These are phyloP conservation scores for Suhomyces vadensis DNA, from an alignment of 805 yeast species.

Conservation along the genomic window DNA sequence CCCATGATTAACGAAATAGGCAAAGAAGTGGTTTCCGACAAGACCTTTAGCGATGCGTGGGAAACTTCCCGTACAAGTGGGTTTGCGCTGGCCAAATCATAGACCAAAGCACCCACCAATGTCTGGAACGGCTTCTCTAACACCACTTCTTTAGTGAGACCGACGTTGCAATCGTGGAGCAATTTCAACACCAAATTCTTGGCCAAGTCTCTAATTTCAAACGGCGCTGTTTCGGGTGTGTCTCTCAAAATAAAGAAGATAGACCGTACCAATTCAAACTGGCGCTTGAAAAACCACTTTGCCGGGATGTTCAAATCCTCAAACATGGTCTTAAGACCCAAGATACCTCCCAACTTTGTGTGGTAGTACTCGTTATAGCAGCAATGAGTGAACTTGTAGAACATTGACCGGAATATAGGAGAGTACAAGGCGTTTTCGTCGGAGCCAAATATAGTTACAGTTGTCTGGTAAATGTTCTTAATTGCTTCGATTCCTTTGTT, in stretches of 20 bases:
- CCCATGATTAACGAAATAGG: conserved; percentile 74
- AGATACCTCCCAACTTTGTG: conserved; percentile 83
- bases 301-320: conserved; percentile 67
- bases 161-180: conserved; percentile 63
- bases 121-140: conserved; percentile 75
- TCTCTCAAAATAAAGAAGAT: conserved; percentile 89
- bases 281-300: conserved; percentile 73
- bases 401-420: conserved; percentile 73
- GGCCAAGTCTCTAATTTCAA: conserved; percentile 72
- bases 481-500: conserved; percentile 70
- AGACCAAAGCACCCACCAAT: conserved; percentile 83
- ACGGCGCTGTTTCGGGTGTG: conserved; percentile 85
- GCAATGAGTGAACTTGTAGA: conserved; percentile 82
- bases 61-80: conserved; percentile 80
- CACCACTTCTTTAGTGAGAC: conserved; percentile 60
- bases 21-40: conserved; percentile 69
- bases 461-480: conserved; percentile 57
- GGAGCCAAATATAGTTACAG: conserved; percentile 66
- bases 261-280: conserved; percentile 81
- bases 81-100: conserved; percentile 89
- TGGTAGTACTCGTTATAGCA: conserved; percentile 90
- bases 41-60: conserved; percentile 62
- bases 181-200: conserved; percentile 63
- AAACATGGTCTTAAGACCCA: conserved; percentile 76
- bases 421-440: conserved; percentile 66